A percentile compares a stretch with the other conserved stretches of the same genome.
phyloP scores from a whole-genome alignment of 768 basidiomycete genomes.

The Hypholoma fasciculare region DNA sequence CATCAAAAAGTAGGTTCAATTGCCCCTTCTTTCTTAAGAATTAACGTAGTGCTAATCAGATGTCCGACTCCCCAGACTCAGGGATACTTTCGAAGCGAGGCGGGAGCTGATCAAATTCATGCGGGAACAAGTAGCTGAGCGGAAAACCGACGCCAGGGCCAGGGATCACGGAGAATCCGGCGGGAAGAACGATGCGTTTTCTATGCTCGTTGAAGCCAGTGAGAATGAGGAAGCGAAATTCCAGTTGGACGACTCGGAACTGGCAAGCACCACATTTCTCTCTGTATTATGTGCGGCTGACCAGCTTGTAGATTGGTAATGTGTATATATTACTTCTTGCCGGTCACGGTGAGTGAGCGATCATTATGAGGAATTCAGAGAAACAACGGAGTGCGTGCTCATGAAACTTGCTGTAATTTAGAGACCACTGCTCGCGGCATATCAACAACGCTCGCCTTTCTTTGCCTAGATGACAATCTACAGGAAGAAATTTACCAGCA shows the following conservation, averaged over 20 bases:
- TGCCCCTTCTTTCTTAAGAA: background rate
- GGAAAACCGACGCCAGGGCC: constrained; percentile 25
- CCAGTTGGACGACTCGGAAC: constrained; percentile 37
- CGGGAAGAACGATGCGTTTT: constrained; percentile 34
- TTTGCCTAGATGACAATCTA: constrained; percentile 41
- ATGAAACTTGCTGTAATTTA: constrained; percentile 10
- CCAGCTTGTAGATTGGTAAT: constrained; percentile 46
- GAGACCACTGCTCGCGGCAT: constrained; percentile 50
- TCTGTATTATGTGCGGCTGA: background rate
- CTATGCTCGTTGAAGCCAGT: constrained; percentile 44
- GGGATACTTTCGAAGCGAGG: constrained; percentile 24
- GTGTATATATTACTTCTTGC: constrained; percentile 54
- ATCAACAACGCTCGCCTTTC: constrained; percentile 41
- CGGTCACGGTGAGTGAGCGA: constrained; percentile 48
- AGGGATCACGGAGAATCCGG: background rate
- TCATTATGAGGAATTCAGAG: background rate
- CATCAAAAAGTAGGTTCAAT: constrained; percentile 24
- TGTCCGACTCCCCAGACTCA: background rate
- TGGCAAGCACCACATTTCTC: constrained; percentile 26
- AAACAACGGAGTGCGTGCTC: too few species aligned
- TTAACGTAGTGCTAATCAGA: background rate
- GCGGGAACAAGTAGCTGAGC: constrained; percentile 33
- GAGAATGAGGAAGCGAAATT: constrained; percentile 40
- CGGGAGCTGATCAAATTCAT: constrained; percentile 36
- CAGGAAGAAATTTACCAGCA: constrained; percentile 46